Evolutionary conservation across 208 protist species (phyloP), one percentile per base, ranked within the genome.

Genomic region (Spongospora subterranea): DNA sequence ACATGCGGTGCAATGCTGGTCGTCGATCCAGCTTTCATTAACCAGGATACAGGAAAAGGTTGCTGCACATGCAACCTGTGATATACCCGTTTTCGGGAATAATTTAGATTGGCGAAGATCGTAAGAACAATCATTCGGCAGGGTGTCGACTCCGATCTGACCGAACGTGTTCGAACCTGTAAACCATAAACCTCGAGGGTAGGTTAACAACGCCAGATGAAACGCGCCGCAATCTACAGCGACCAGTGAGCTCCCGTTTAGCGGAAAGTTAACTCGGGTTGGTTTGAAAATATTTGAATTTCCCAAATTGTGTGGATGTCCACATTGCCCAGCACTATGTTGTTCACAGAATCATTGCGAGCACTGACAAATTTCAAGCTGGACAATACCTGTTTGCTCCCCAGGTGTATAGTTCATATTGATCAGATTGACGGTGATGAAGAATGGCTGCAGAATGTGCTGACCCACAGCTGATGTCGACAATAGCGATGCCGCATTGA

Each of bases 1-100:
- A 40, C 91, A 92, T 38, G 11, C 0, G 46, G n/a, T n/a, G 0
- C 71, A 39, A 24, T 53, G 39, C 20, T 39, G 76, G 41, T 92
- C 91, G 17, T 76, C 71, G 13, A 92, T 54, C 91, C 91, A 92
- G 39, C 89, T 90, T 40, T 82, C 71, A n/a, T 35, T 82, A n/a
- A 82, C 17, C 17, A 82, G 6, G 17, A 82, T 82, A n/a, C 71
- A 82, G n/a, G 17, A 82, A 43, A 40, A n/a, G 17, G 71, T 39
- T 20, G 71, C 71, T 6, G 17, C 71, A 20, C 17, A 82, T 20
- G 71, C 6, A 43, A 82, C 71, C 71, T 82, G 71, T 20, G 17
- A 20, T 6, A 82, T 82, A 20, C 6, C 71, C 11, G 17, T 35
- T 43, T 82, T 82, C 35, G 71, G n/a, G 35, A n/a, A 82, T n/a